Conservation (phyloP, 108 stramenopile species). For the Craspedostauros australis region DNA sequence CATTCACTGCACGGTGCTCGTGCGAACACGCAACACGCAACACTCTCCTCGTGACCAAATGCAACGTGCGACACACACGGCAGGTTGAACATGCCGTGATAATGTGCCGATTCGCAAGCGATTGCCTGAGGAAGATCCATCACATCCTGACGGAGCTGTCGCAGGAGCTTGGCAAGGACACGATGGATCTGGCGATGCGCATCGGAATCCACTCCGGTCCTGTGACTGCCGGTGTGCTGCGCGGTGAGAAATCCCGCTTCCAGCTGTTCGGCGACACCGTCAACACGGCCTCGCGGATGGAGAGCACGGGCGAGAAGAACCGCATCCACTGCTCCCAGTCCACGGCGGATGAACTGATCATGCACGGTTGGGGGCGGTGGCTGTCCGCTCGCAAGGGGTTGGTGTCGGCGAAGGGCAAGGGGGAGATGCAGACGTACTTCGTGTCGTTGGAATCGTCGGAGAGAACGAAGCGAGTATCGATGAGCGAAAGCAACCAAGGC, state of each 20-base stretch:
- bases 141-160: conserved; percentile 6
- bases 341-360: conserved; percentile 32
- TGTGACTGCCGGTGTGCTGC: conserved; percentile 20
- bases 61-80: no score
- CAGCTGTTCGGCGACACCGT: conserved; percentile 22
- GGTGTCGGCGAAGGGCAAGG: conserved; percentile 42
- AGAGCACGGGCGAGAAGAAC: conserved; percentile 31
- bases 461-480: no score
- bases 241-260: conserved; percentile 13
- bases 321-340: conserved; percentile 32
- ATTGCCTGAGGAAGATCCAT: neutral
- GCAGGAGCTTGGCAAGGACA: conserved; percentile 10
- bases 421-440: conserved; percentile 35
- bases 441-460: no score
- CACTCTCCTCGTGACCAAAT: no score
- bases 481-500: no score
- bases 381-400: conserved; percentile 16
- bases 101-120: neutral
- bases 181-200: conserved; percentile 9
- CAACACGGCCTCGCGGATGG: conserved; percentile 40
- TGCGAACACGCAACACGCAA: no score
- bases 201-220: conserved; percentile 12
- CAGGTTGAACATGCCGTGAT: neutral
- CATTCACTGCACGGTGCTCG: no score
- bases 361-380: conserved; percentile 22